Evolutionary conservation across 345 rosid species (phyloP), one percentile per base, ranked within the genome.

Genomic region (Rhodamnia rubescens): DNA sequence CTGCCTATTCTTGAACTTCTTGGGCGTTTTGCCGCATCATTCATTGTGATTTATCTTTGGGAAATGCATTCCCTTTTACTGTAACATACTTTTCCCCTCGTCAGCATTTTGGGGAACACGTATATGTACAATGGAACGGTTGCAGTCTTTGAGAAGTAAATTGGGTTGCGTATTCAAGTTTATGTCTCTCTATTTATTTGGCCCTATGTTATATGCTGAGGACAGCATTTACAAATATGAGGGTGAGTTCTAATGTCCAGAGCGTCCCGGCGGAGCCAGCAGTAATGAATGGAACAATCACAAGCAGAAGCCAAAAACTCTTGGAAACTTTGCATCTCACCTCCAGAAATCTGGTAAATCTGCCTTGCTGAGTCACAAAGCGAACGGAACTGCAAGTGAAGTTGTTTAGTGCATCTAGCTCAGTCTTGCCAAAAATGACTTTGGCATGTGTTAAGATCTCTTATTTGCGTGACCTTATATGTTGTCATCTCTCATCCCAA

Each of bases 1-100:
- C 94, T 82, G 91, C 94, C 83, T 87, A 64, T 84, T 88, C 93
- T 69, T 69, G 78, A 69, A 69, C 78, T 69, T 42, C 22, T 40
- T 52, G 58, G 84, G 42, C 27, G 7, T 82, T 52, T 36, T 81
- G 56, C 83, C 11, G 26, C 44, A 51, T 27, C 26, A 9, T 82
- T 52, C 83, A 52, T 29, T 57, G 24, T 21, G 42, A 51, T 82
- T 51, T 82, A 52, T 82, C 44, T 52, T 44, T 29, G 42, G 58
- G 42, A 32, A 69, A 36, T 36, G 26, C 78, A 18, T 69, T 69
- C 78, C 78, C 78, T 69, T 32, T 69, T 21, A 18, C 24, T 36
- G 47, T 18, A 32, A 36, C 8, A 18, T 32, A 32, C 5, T 69
- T 69, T 69, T 69, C 47, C 44, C 78, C 78, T 36, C 8, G 10